Percentiles rank a stretch among this genome's conserved stretches.
Evolutionary conservation across 2,329 filamentous ascomycete genomes (phyloP).

Genomic region (Gyromitra esculenta): DNA sequence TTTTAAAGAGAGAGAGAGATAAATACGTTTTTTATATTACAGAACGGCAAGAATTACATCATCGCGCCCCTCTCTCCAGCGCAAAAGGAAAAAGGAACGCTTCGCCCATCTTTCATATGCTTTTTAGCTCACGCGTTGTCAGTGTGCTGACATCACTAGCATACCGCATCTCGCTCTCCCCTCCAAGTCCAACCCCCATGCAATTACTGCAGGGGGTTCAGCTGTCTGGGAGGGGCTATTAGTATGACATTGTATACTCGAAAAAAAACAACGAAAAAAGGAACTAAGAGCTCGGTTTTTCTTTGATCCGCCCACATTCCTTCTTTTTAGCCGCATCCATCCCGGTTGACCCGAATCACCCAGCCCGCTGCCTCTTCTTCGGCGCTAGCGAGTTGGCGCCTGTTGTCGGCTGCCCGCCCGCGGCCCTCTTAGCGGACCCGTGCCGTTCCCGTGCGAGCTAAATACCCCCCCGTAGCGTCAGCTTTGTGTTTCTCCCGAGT

Average conservation of each 20-base stretch:
- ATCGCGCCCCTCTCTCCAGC: not conserved
- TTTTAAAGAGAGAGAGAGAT: not conserved
- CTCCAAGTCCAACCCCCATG: not conserved
- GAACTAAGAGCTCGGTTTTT: constrained; percentile 24
- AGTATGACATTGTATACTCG: not conserved
- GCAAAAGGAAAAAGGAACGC: not conserved
- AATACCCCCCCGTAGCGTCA: constrained; percentile 31
- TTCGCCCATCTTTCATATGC: not conserved
- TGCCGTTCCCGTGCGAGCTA: constrained; percentile 56
- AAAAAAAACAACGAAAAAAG: not conserved
- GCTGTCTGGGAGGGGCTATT: not conserved
- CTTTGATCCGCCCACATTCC: constrained; percentile 20
- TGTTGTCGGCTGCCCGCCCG: constrained; percentile 37
- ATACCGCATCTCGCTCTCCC: not conserved
- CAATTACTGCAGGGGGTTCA: constrained; percentile 1
- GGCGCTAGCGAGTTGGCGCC: constrained; percentile 38
- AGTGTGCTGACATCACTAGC: constrained; percentile 18
- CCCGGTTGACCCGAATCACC: constrained; percentile 24
- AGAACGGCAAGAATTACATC: constrained; percentile 7
- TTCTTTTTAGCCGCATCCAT: constrained; percentile 27
- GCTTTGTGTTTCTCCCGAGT: constrained; percentile 11
- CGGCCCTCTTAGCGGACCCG: constrained; percentile 49
- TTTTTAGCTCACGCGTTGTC: constrained; percentile 1
- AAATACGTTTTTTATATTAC: not conserved
- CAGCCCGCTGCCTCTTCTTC: constrained; percentile 38